A percentile compares a stretch with the other conserved stretches of the same genome.
These are phyloP conservation scores for Macrocybe gigantea DNA, from an alignment of 768 basidiomycete species.

Conservation along the genomic window DNA sequence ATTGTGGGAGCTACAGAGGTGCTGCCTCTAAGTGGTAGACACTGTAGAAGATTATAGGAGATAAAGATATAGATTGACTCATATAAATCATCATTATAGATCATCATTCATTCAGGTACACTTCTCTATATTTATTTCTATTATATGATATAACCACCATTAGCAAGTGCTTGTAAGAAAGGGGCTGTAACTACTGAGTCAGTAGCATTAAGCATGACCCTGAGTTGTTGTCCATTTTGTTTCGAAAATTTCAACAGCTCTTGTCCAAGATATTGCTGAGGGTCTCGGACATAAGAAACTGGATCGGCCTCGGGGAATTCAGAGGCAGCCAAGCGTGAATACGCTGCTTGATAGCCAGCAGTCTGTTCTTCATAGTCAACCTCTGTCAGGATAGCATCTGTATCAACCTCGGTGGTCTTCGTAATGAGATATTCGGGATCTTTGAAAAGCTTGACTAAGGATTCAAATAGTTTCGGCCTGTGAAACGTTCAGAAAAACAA, in stretches of 20 bases:
- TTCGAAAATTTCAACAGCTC: constrained; percentile 34
- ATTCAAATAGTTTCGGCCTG: constrained; percentile 68
- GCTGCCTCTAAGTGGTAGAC: too few relatives aligned
- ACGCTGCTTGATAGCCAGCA: constrained; percentile 91
- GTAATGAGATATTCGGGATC: constrained; percentile 67
- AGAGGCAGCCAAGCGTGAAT: constrained; percentile 84
- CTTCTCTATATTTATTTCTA: background rate
- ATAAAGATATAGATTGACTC: too few relatives aligned
- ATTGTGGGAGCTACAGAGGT: too few relatives aligned
- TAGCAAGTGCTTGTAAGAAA: constrained; percentile 19
- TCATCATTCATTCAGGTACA: background rate
- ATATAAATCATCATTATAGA: too few relatives aligned
- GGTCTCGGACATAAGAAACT: constrained; percentile 52
- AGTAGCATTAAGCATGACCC: constrained; percentile 29
- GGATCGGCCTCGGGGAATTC: constrained; percentile 56
- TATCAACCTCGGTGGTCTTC: constrained; percentile 35
- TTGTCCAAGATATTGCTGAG: constrained; percentile 46
- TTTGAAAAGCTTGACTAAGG: constrained; percentile 70
- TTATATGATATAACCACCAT: constrained; percentile 19
- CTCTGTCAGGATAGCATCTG: constrained; percentile 55
- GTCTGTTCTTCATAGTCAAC: constrained; percentile 90
- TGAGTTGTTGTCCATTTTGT: constrained; percentile 28
- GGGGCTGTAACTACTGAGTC: constrained; percentile 18
- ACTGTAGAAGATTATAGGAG: too few relatives aligned
- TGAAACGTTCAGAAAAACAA: background rate